phyloP scores from a whole-genome alignment of 2,329 filamentous ascomycete species.

The Aspergillus jensenii region DNA sequence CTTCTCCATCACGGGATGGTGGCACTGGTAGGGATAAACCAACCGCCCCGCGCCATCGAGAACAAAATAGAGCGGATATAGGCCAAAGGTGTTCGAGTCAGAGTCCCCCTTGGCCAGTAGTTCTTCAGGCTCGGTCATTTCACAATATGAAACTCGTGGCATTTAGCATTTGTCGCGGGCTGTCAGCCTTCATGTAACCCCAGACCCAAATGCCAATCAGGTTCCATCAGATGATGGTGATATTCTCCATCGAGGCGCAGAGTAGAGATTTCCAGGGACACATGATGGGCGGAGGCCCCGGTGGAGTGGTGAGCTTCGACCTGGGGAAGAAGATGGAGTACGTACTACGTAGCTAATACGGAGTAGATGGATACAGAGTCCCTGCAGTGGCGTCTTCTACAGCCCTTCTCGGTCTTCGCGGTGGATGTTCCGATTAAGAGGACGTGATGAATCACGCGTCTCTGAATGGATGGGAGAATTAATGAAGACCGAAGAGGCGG shows the following conservation, averaged over 20 bases:
- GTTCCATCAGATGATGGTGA: slow-evolving; percentile 7
- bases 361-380: no score
- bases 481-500: background rate
- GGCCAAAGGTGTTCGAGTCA: background rate
- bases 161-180: slow-evolving; percentile 13
- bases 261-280: background rate
- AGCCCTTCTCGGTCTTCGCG: background rate
- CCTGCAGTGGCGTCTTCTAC: background rate
- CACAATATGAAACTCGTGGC: slow-evolving; percentile 17
- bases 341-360: background rate
- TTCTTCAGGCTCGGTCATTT: slow-evolving; percentile 17
- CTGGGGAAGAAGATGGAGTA: background rate
- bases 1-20: slow-evolving; percentile 1
- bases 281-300: slow-evolving; percentile 3
- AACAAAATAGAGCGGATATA: background rate
- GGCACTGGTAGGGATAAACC: background rate
- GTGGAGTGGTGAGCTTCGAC: background rate
- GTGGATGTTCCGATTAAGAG: background rate
- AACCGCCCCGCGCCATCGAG: slow-evolving; percentile 1
- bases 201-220: slow-evolving; percentile 8
- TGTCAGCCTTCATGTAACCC: slow-evolving; percentile 9
- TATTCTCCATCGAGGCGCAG: slow-evolving; percentile 4
- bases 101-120: background rate
- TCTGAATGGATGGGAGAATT: background rate
- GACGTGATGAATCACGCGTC: background rate